Percentiles rank a stretch among this genome's conserved stretches.
phyloP scores from a whole-genome alignment of 2,329 filamentous ascomycete genomes.

The Epichloe festucae region DNA sequence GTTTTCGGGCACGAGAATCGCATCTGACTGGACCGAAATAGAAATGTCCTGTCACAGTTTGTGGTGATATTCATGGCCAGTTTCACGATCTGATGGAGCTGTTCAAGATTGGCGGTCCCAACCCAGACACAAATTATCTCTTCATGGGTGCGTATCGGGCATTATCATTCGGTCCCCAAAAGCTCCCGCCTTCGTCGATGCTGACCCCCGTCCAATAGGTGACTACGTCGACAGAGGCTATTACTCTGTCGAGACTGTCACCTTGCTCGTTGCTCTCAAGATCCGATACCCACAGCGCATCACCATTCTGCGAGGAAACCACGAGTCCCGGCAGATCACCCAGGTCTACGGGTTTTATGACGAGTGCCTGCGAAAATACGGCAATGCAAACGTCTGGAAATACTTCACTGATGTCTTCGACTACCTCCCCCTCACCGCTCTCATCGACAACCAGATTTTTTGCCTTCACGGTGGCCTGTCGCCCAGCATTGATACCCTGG shows the following conservation, averaged over 20 bases:
- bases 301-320: slow-evolving; percentile 95
- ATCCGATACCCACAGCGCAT: slow-evolving; percentile 97
- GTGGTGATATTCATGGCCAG: slow-evolving; percentile 97
- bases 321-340: slow-evolving; percentile 97
- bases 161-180: neutral
- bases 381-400: slow-evolving; percentile 98
- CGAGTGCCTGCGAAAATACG: slow-evolving; percentile 96
- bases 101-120: slow-evolving; percentile 96
- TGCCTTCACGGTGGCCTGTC: slow-evolving; percentile 94
- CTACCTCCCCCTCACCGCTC: slow-evolving; percentile 83
- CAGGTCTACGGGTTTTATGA: slow-evolving; percentile 99
- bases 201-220: slow-evolving; percentile 39
- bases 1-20: slow-evolving; percentile 1
- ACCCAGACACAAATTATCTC: slow-evolving; percentile 97
- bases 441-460: slow-evolving; percentile 99
- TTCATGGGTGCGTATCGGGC: slow-evolving; percentile 69
- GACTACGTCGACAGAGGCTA: slow-evolving; percentile 98
- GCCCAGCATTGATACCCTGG: slow-evolving; percentile 88
- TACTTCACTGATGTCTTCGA: slow-evolving; percentile 98
- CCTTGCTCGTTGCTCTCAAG: slow-evolving; percentile 89
- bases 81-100: slow-evolving; percentile 99
- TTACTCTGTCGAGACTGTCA: slow-evolving; percentile 97
- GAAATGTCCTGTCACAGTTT: slow-evolving; percentile 98
- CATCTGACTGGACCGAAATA: slow-evolving; percentile 19
- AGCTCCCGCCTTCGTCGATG: neutral